phyloP scores from a whole-genome alignment of 2,329 filamentous ascomycete genomes.

The Fusarium sp. region DNA sequence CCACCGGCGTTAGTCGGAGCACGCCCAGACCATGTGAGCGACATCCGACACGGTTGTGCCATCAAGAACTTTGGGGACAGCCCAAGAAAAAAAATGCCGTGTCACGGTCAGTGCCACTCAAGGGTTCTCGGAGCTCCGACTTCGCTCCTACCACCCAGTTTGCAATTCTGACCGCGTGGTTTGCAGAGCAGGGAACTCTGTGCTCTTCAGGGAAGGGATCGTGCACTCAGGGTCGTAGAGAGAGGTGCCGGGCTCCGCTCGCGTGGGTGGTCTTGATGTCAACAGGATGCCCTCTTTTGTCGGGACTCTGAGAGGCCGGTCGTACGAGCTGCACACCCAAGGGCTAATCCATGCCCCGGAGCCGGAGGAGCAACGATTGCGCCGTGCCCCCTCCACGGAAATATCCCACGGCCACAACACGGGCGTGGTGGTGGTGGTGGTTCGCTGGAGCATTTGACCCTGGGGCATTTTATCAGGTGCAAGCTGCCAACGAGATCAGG shows the following conservation, averaged over 20 bases:
- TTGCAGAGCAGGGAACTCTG: slow-evolving; percentile 13
- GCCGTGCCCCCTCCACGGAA: background rate
- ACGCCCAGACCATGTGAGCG: slow-evolving; percentile 22
- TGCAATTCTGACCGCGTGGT: slow-evolving; percentile 30
- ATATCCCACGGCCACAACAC: slow-evolving; percentile 2
- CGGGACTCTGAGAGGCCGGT: slow-evolving; percentile 36
- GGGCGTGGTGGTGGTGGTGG: slow-evolving; percentile 10
- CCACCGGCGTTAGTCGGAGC: slow-evolving; percentile 43
- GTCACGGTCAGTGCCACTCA: slow-evolving; percentile 21
- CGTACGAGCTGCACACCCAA: slow-evolving; percentile 24
- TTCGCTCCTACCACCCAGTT: slow-evolving; percentile 39
- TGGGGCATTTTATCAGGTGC: slow-evolving; percentile 5
- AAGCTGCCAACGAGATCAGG: slow-evolving; percentile 18
- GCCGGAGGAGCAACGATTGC: background rate
- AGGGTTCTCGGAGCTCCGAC: slow-evolving; percentile 41
- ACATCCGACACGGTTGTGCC: slow-evolving; percentile 24
- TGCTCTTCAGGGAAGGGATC: background rate
- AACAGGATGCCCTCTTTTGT: background rate
- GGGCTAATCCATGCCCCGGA: background rate
- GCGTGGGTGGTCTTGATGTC: slow-evolving; percentile 11
- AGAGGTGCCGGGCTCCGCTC: slow-evolving; percentile 15
- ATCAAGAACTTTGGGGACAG: slow-evolving; percentile 26
- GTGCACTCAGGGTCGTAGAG: slow-evolving; percentile 6
- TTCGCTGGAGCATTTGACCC: slow-evolving; percentile 8
- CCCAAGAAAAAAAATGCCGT: slow-evolving; percentile 29